Evolutionary conservation across 768 basidiomycete genomes (phyloP), one percentile per base, ranked within the genome.

Genomic region (Pilatotrama ljubarskyi): DNA sequence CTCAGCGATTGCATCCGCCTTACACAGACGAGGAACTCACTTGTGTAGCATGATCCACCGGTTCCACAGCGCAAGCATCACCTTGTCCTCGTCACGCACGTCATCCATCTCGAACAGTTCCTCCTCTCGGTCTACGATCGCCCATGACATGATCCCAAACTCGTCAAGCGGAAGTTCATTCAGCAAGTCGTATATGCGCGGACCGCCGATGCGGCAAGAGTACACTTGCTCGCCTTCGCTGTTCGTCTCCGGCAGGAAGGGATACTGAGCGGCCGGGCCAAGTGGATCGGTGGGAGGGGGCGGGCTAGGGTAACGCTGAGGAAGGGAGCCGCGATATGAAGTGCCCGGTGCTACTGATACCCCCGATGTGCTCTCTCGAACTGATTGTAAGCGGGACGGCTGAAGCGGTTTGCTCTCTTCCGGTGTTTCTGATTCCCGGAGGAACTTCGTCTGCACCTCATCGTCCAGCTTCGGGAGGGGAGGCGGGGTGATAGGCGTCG

Each of bases 1-100:
- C 26, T 17, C 36, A 66, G 46, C 13, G 15, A 50, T 52, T 9
- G 29, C 10, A 4, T 10, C 29, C 5, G 29, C 5, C 5, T 4
- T 32, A 32, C 5, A 5, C 5, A 32, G 11, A 17, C 13, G 13
- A 13, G 18, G 7, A 14, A 51, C 76, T 50, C 49, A 86, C 87
- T 82, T 73, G 66, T 88, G 80, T 32, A 85, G 69, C 51, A 85
- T 71, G 3, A 91, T 88, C 89, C 89, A 92, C 51, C 91, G 70
- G 13, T 76, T 83, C 90, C 90, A 92, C 13, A 92, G 73, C 5
- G 89, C 88, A 55, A 84, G 82, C 77, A 93, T 87, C 7, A 91
- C 84, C 70, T 92, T 93, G 58, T 88, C 84, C 62, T 91, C 88
- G 57, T 90, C 89, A 40, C 77, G 76, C 11, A 91, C 76, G 66